phyloP scores from a whole-genome alignment of 306 rosid genomes.

The Trifolium subterraneum region DNA sequence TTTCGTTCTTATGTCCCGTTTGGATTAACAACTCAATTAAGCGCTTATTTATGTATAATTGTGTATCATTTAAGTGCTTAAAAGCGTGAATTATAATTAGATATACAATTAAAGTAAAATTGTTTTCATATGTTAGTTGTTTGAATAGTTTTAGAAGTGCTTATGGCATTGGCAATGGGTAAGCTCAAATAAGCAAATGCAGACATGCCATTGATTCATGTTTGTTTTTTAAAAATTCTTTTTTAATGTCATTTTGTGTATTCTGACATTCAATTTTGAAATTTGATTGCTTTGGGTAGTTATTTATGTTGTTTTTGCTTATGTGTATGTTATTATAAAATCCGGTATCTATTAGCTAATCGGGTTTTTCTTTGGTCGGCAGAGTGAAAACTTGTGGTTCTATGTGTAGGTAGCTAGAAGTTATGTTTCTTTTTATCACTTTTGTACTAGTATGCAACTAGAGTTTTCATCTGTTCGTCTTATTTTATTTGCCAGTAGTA shows the following conservation, averaged over 20 bases:
- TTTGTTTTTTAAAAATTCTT: too few relatives aligned
- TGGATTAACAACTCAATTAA: not conserved
- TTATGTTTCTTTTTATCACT: not conserved
- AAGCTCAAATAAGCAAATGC: not conserved
- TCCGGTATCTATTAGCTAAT: not conserved
- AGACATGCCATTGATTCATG: not conserved
- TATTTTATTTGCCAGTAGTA: not conserved
- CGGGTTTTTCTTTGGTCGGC: not conserved
- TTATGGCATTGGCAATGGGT: not conserved
- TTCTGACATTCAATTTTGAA: not conserved
- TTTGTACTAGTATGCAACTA: not conserved
- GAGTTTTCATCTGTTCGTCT: not conserved
- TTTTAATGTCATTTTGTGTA: not conserved
- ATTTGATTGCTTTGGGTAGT: constrained; percentile 10
- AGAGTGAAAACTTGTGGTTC: constrained; percentile 4
- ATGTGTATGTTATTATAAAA: not conserved
- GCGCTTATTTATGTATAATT: too few relatives aligned
- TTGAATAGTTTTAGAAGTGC: not conserved
- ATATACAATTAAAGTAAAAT: too few relatives aligned
- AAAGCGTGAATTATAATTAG: too few relatives aligned
- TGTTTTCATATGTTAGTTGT: too few relatives aligned
- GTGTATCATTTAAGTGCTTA: too few relatives aligned
- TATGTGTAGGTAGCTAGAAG: constrained; percentile 5
- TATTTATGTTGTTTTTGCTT: not conserved
- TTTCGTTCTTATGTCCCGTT: not conserved